Conservation (phyloP, 257 asterid genomes). For the Gardenia jasminoides region DNA sequence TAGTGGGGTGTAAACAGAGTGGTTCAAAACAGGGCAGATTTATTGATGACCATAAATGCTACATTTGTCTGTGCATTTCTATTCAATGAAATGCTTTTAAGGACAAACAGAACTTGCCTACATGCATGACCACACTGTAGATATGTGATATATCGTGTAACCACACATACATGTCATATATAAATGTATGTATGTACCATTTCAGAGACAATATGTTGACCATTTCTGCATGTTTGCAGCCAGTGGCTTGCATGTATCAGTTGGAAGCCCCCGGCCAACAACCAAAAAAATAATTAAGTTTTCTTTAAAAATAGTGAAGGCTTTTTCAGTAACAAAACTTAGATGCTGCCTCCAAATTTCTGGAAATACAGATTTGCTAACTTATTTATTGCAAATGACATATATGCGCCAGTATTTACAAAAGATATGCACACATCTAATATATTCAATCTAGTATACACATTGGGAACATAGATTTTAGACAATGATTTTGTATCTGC, state of each 20-base stretch:
- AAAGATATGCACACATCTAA: not conserved
- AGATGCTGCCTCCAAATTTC: not conserved
- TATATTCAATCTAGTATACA: not conserved
- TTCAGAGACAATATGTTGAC: not conserved
- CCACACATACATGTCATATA: not conserved
- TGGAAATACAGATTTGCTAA: not conserved
- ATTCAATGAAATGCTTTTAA: not conserved
- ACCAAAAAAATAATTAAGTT: not conserved
- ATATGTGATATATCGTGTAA: not conserved
- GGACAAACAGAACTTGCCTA: not conserved
- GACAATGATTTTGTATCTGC: too few species aligned
- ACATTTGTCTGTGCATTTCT: too few species aligned
- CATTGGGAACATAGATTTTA: not conserved
- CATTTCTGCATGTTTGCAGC: not conserved
- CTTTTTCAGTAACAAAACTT: not conserved
- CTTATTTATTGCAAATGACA: not conserved
- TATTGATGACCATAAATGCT: not conserved
- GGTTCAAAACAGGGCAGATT: not conserved
- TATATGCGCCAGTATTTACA: not conserved
- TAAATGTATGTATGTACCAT: not conserved
- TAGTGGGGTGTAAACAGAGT: not conserved
- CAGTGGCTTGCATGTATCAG: not conserved
- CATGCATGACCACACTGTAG: not conserved
- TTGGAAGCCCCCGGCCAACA: not conserved
- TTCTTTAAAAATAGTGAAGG: not conserved